These are phyloP conservation scores for Epichloe baconii DNA, from an alignment of 2,329 filamentous ascomycete genomes.

Conservation along the genomic window DNA sequence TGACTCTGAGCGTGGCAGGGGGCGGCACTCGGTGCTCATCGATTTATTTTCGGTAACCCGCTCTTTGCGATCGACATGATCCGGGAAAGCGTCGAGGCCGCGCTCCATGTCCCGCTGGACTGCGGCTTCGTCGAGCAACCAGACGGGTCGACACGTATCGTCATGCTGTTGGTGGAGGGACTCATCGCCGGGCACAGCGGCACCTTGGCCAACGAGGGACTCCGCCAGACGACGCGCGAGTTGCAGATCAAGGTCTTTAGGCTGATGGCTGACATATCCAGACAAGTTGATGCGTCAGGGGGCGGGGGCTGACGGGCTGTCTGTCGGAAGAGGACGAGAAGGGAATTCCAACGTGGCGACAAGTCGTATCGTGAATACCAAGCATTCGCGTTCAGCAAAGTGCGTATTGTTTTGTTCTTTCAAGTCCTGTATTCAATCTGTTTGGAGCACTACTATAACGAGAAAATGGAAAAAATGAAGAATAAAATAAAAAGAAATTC, in stretches of 20 bases:
- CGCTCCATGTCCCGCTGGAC: constrained; percentile 2
- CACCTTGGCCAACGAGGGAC: neutral
- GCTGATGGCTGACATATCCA: neutral
- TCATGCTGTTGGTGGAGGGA: neutral
- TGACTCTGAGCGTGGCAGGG: neutral
- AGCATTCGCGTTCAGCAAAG: too few relatives aligned
- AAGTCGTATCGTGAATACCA: too few relatives aligned
- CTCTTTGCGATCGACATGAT: neutral
- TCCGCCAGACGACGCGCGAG: neutral
- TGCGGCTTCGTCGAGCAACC: constrained; percentile 1
- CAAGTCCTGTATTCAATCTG: too few relatives aligned
- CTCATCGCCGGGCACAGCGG: neutral
- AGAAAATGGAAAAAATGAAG: too few relatives aligned
- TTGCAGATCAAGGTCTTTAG: neutral
- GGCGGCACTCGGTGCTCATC: neutral
- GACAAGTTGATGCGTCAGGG: neutral
- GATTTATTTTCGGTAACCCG: constrained; percentile 2
- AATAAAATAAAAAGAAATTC: too few relatives aligned
- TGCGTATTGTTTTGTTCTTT: too few relatives aligned
- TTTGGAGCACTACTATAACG: too few relatives aligned
- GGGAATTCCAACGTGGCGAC: too few relatives aligned
- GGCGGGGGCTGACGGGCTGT: too few relatives aligned
- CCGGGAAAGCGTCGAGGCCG: neutral
- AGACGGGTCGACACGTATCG: neutral
- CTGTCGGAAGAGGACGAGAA: too few relatives aligned